Conservation (phyloP, 345 rosid species). For the Corchorus capsularis region DNA sequence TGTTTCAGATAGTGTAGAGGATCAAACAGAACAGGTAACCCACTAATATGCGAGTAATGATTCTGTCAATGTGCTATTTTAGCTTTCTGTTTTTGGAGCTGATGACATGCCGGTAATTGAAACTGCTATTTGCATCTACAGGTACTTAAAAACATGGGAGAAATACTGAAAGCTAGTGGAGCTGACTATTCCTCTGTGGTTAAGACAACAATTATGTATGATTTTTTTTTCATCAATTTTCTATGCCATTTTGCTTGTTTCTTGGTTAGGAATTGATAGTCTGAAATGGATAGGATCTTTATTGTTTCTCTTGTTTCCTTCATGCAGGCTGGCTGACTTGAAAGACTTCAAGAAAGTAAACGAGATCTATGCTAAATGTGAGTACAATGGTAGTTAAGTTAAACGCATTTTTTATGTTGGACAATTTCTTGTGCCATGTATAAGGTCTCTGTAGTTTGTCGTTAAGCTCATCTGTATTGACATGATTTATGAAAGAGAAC, state of each 20-base stretch:
- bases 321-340: slow-evolving; percentile 85
- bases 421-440: too few relatives aligned
- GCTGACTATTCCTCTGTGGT: slow-evolving; percentile 20
- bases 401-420: too few relatives aligned
- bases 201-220: slow-evolving; percentile 7
- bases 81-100: not conserved
- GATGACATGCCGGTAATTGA: not conserved
- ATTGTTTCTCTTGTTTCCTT: slow-evolving; percentile 13
- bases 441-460: slow-evolving; percentile 1
- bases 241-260: not conserved
- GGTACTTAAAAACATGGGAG: slow-evolving; percentile 18
- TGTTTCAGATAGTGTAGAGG: slow-evolving; percentile 10
- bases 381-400: slow-evolving; percentile 32
- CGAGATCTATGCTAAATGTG: slow-evolving; percentile 92
- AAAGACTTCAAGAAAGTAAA: slow-evolving; percentile 93
- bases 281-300: not conserved
- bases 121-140: not conserved
- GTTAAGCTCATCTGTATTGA: not conserved
- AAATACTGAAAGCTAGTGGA: slow-evolving; percentile 15
- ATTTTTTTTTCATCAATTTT: not conserved
- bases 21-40: slow-evolving; percentile 16
- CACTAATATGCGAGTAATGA: not conserved
- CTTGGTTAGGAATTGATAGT: not conserved
- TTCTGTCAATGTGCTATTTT: not conserved
- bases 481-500: too few relatives aligned